Evolutionary conservation across 202 grass and related monocot species (phyloP), one percentile per base, ranked within the genome.

Genomic region (Elaeis oleifera): DNA sequence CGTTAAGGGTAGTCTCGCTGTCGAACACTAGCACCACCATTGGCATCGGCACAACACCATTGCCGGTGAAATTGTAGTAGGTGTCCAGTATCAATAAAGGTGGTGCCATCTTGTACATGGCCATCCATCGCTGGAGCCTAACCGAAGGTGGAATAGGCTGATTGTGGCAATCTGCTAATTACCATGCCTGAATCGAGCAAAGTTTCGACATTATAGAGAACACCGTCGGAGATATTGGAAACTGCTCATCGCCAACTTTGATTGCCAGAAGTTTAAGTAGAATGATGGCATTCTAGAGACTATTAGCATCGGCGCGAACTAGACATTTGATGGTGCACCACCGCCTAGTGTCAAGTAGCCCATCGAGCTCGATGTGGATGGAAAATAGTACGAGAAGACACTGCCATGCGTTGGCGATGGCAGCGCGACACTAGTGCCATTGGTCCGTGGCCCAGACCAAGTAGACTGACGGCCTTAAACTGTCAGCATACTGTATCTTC

Each of bases 11-110:
- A 0, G 74, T 69, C 17, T 63, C 64, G 32, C 83, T 71, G 25
- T 58, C 28, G 39, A 96, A 85, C 26, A 64, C 17, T 3, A 96
- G 61, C 36, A 65, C 73, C 25, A 96, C 75, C 21, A 16, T 84
- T 13, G 90, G 87, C 11, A 96, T 32, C 44, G 55, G 73, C 17
- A 78, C 73, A 11, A 3, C 54, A 18, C 50, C 21, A 54, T 82
- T 73, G 16, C 83, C 66, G 17, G 51, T 54, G 61, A 96, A 85
- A 75, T 90, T 49, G 51, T 96, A 96, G 73, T 87, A 96, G 2
- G 87, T 90, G 76, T 96, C 90, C 0, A 96, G 90, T 5, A 0
- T 53, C 14, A 1, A 2, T 16, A 70, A 59, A n/a, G 64, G 19
- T 23, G 54, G 59, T 49, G 15, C 59, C 23, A 14, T 5, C 16